These are phyloP conservation scores for Clarireedia sp. DNA, from an alignment of 2,329 filamentous ascomycete species.

Conservation along the genomic window DNA sequence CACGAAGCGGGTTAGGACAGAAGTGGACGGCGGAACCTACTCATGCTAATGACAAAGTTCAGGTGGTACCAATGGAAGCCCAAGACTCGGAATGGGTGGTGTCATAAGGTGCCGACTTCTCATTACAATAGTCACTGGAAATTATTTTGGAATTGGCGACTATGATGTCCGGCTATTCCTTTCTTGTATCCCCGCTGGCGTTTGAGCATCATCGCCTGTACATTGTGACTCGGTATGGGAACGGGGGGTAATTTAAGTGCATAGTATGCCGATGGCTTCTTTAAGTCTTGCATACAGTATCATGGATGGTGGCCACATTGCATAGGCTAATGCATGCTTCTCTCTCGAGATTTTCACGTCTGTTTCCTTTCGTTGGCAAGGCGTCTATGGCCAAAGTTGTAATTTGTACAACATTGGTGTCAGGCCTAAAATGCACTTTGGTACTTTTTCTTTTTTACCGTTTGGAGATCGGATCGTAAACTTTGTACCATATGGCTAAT, in stretches of 20 bases:
- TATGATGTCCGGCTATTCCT: neutral
- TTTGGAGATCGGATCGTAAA: neutral
- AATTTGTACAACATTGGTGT: neutral
- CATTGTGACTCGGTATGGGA: slow-evolving; percentile 3
- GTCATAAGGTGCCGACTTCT: slow-evolving; percentile 14
- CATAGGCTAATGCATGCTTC: slow-evolving; percentile 6
- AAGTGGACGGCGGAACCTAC: slow-evolving; percentile 19
- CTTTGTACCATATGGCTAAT: neutral
- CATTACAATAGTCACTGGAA: neutral
- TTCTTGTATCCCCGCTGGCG: slow-evolving; percentile 9
- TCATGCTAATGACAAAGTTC: slow-evolving; percentile 16
- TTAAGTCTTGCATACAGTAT: slow-evolving; percentile 7
- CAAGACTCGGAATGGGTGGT: slow-evolving; percentile 30
- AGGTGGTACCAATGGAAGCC: slow-evolving; percentile 13
- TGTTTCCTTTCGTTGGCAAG: slow-evolving; percentile 1
- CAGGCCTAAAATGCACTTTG: neutral
- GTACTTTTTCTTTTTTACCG: neutral
- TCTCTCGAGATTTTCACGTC: neutral
- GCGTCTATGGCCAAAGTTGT: slow-evolving; percentile 3
- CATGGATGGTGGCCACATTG: slow-evolving; percentile 9
- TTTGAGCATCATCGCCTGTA: slow-evolving; percentile 10
- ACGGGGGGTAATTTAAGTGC: slow-evolving; percentile 4
- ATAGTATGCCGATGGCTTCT: slow-evolving; percentile 4
- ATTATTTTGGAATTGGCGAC: neutral
- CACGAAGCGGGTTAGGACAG: slow-evolving; percentile 19